Base-by-base conservation (phyloP, 1,284 basidiomycete genomes). In the Sporisorium sorghi region DNA sequence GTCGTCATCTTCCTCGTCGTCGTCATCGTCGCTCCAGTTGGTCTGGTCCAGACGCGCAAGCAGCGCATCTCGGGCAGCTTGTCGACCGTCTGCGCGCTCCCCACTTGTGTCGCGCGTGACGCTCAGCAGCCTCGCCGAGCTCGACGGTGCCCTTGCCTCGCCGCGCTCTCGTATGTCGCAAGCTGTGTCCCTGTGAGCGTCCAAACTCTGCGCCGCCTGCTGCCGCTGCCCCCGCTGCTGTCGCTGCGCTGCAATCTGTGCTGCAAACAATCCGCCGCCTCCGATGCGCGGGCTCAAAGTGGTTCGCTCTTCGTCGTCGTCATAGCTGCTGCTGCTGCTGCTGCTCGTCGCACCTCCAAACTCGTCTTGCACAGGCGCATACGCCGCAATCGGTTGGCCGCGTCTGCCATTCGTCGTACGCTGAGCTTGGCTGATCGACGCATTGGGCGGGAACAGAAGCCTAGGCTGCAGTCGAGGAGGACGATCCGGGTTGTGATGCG, bases 11-110 rank as follows among this genome's bases (percentile, higher is more conserved):
- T 54, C 46, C 6, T 68, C 60, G 21, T 72, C 67, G 10, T 69
- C 61, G 1, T 77, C 75, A 28, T 74, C 73, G 39, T 76, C 74
- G 46, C 71, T 77, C 75, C 75, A 77, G 33, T 67, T 58, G 46
- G 72, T 73, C 17, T 67, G 62, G 23, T 77, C 64, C 9, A 77
- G 60, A 28, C 67, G 65, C 21, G 72, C 72, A 19, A 77, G 60
- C 30, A 75, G 49, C 15, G 67, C 71, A 14, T 53, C 51, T 19
- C 63, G 58, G 5, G 66, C 58, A n/a, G 60, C 30, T 46, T 43
- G 58, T 21, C 50, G 35, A 7, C 17, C 51, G 19, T 66, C 23
- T 11, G 17, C 40, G 5, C 47, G 47, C 44, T 50, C 12, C 21
- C 15, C 21, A 21, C 19, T 17, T 49, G 32, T 32, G 44, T 28